Evolutionary conservation across 768 basidiomycete genomes (phyloP), one percentile per base, ranked within the genome.

Genomic region (Cantharellus cinnabarinus): DNA sequence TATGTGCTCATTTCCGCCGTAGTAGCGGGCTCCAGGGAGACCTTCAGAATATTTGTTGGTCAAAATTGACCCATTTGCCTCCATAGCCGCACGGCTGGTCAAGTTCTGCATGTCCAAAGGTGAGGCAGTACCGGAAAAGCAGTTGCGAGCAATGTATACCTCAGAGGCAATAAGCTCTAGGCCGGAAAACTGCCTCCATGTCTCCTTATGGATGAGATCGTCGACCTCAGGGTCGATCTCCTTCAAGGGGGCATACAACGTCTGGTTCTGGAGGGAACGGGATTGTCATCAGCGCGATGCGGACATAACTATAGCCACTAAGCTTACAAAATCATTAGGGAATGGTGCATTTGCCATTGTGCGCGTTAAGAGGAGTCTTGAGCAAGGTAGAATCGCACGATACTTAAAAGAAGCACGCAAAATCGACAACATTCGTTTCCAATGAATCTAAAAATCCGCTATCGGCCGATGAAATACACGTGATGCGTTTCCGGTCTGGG

Each of bases 11-110:
- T 98, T 99, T 60, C 94, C 94, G 66, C 90, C 91, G 65, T 94
- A 97, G 74, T 95, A 95, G 60, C 93, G 83, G 51, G 91, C 93
- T 59, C 80, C 81, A n/a, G 95, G 95, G 54, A 98, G 88, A 76
- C 95, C 95, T 73, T 98, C 95, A 29, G 95, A 98, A 77, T 95
- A 95, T 74, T 97, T 98, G 81, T 95, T 95, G 69, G 94, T 97
- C 69, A 98, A 71, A 70, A 99, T 93, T 59, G 94, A 97, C 56
- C 95, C 95, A 72, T 97, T 97, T 63, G 93, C 94, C 73, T 98
- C 88, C 85, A 98, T 93, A 57, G 88, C 83, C 35, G 94, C 90
- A 66, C 81, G 78, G 66, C 89, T 90, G 61, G 95, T 98, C 77
- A 99, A 74, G 76, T 98, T 98, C 94, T 94, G 62, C 29, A 37